Conservation (phyloP, 1,284 basidiomycete species). For the Fomitopsis betulina region DNA sequence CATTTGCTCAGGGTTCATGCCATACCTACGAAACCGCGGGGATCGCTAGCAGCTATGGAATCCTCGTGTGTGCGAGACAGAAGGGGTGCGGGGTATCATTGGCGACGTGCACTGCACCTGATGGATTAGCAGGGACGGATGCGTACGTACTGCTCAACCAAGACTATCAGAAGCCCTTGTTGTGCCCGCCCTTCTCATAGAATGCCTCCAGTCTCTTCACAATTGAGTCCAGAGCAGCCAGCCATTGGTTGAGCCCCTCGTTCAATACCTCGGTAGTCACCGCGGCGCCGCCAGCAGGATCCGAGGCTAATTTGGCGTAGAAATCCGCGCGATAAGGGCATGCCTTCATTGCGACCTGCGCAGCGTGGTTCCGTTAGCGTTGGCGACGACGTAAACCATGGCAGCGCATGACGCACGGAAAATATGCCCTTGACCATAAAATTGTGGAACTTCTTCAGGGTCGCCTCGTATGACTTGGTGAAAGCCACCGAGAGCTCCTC, state of each 20-base stretch:
- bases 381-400: not conserved
- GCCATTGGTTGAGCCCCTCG: constrained; percentile 66
- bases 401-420: constrained; percentile 49
- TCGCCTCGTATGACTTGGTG: constrained; percentile 77
- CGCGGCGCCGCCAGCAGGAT: constrained; percentile 50
- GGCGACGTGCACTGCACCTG: not conserved
- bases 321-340: constrained; percentile 92
- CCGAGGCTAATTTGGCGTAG: constrained; percentile 83
- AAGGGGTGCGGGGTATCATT: not conserved
- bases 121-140: not conserved
- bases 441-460: constrained; percentile 84
- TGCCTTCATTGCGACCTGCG: constrained; percentile 91
- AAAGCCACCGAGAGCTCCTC: constrained; percentile 80
- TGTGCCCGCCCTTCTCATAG: constrained; percentile 56
- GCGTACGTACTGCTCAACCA: not conserved
- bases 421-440: constrained; percentile 88
- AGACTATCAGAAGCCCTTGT: constrained; percentile 45
- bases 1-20: not conserved
- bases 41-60: not conserved
- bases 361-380: not conserved
- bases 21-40: not conserved
- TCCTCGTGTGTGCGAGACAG: not conserved
- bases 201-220: constrained; percentile 69
- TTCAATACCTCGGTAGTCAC: constrained; percentile 64
- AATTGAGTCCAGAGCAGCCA: constrained; percentile 65